These are phyloP conservation scores for Acacia melanoxylon DNA, from an alignment of 306 rosid species.

Conservation along the genomic window DNA sequence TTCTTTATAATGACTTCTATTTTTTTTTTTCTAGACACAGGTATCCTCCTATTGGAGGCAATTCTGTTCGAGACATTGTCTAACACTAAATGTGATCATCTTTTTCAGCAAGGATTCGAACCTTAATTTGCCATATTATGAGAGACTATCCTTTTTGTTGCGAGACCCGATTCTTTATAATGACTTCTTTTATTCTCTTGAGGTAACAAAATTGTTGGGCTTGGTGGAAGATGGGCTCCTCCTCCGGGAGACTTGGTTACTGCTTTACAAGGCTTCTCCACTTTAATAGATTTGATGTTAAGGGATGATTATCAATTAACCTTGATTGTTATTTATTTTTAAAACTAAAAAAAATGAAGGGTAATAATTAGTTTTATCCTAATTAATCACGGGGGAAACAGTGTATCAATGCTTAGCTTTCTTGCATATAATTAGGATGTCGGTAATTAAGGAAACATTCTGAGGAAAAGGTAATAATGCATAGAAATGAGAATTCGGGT, in stretches of 20 bases:
- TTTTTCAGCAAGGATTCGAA: accelerated
- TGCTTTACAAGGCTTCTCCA: not conserved
- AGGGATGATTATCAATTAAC: not conserved
- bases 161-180: no score
- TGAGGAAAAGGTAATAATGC: not conserved
- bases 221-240: not conserved
- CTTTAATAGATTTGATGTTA: not conserved
- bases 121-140: no score
- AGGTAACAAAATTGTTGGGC: not conserved
- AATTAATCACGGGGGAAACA: not conserved
- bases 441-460: not conserved
- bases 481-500: not conserved
- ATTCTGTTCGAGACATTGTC: no score
- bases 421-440: not conserved
- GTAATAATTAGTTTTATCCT: not conserved
- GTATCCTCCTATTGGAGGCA: no score
- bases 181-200: not conserved
- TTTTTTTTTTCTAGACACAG: no score
- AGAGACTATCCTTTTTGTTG: accelerated
- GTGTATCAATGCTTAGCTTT: not conserved
- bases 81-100: accelerated
- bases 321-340: not conserved
- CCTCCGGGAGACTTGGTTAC: not conserved
- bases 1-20: no score
- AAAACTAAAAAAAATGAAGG: no score